Conservation (phyloP, 2,329 filamentous ascomycete species). For the Scorias spongiosa region DNA sequence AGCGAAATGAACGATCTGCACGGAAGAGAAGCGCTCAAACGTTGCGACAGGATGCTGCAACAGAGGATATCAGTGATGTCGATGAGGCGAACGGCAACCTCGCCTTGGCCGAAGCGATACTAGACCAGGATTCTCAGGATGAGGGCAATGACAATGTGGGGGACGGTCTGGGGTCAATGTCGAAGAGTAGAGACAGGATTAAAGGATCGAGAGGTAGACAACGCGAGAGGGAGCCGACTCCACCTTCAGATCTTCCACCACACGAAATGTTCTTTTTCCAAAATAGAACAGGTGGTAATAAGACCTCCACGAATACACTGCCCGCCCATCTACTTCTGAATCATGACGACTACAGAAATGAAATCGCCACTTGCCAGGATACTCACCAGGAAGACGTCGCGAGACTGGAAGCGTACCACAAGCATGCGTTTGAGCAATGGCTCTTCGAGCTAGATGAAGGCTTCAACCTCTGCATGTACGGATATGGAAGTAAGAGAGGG, state of each 20-base stretch:
- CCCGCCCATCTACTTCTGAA: conserved; percentile 61
- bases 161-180: conserved; percentile 28
- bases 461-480: conserved; percentile 83
- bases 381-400: conserved; percentile 54
- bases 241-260: conserved; percentile 65
- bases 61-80: conserved; percentile 51
- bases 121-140: conserved; percentile 38
- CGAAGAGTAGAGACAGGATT: conserved; percentile 22
- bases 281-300: conserved; percentile 64
- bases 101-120: conserved; percentile 53
- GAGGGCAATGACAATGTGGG: conserved; percentile 19
- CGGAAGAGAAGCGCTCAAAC: conserved; percentile 68
- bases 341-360: conserved; percentile 79
- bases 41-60: conserved; percentile 56
- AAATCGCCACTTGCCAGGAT: conserved; percentile 49
- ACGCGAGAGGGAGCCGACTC: conserved; percentile 56
- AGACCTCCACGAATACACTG: conserved; percentile 78
- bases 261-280: conserved; percentile 92
- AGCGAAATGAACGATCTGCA: conserved; percentile 67
- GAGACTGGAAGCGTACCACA: conserved; percentile 60
- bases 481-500: conserved; percentile 74
- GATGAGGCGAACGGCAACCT: conserved; percentile 48
- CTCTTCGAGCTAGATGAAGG: conserved; percentile 72
- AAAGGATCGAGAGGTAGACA: conserved; percentile 39
- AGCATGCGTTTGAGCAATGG: conserved; percentile 81